These are phyloP conservation scores for Solidago caesia DNA, from an alignment of 129 eudicot species.

Conservation along the genomic window DNA sequence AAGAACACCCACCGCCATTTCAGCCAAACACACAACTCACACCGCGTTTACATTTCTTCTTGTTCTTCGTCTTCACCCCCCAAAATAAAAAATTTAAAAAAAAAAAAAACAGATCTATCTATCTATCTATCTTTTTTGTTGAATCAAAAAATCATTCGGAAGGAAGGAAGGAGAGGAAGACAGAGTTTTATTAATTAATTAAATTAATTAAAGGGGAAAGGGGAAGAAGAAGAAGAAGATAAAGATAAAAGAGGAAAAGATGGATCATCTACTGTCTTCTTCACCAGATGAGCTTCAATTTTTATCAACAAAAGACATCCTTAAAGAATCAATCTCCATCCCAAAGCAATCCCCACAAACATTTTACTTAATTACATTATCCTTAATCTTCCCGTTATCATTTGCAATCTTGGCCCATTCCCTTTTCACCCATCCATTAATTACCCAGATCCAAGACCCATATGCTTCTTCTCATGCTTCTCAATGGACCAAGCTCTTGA, in stretches of 20 bases:
- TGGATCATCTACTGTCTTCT: conserved; percentile 51
- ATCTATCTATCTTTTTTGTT: no score
- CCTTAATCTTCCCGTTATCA: conserved; percentile 79
- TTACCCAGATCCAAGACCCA: conserved; percentile 55
- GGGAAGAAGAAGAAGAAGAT: no score
- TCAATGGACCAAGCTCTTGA: conserved; percentile 52
- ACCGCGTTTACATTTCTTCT: no score
- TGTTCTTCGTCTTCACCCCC: no score
- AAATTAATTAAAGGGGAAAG: no score
- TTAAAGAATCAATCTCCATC: conserved; percentile 66
- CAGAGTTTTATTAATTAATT: no score
- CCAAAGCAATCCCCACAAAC: conserved; percentile 75
- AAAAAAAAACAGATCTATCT: no score
- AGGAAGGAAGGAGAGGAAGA: no score
- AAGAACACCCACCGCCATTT: no score
- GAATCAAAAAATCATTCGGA: no score
- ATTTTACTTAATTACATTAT: conserved; percentile 70
- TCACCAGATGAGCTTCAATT: conserved; percentile 70
- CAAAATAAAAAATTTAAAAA: no score
- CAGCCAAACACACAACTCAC: no score
- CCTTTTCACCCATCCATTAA: conserved; percentile 72
- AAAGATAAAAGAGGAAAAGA: background rate
- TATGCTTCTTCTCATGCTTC: conserved; percentile 33
- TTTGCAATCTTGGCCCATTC: conserved; percentile 88
- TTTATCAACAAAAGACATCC: conserved; percentile 46